A percentile compares a stretch with the other conserved stretches of the same genome.
Evolutionary conservation across 805 yeast species (phyloP).

Genomic region (Candida vaughaniae): DNA sequence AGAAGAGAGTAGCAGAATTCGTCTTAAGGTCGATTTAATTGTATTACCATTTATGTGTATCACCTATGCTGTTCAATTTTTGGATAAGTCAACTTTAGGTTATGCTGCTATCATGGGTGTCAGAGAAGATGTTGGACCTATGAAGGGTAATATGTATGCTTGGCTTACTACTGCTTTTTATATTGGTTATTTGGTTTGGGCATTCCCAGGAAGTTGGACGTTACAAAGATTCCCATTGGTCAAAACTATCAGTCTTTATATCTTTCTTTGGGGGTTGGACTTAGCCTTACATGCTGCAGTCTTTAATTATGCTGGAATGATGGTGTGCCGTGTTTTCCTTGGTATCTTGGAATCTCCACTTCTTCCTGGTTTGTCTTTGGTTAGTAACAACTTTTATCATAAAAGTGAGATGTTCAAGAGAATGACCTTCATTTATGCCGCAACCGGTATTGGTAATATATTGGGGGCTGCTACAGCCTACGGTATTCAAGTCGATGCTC

Average conservation of each 20-base stretch:
- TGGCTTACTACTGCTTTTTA: constrained; percentile 41
- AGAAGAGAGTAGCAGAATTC: constrained; percentile 13
- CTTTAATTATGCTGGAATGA: constrained; percentile 29
- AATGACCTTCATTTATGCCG: constrained; percentile 32
- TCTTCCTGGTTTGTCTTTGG: constrained; percentile 38
- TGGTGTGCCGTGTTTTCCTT: constrained; percentile 34
- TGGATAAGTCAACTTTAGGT: constrained; percentile 37
- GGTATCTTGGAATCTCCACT: constrained; percentile 39
- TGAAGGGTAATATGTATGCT: constrained; percentile 32
- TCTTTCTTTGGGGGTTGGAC: constrained; percentile 63
- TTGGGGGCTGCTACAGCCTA: constrained; percentile 50
- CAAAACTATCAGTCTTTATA: constrained; percentile 45
- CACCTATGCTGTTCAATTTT: constrained; percentile 25
- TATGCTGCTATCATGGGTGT: constrained; percentile 40
- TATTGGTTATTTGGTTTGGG: constrained; percentile 60
- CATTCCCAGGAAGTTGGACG: constrained; percentile 44
- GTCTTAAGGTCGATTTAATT: constrained; percentile 19
- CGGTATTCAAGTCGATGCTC: constrained; percentile 43
- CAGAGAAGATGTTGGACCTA: constrained; percentile 27
- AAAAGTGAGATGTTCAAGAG: constrained; percentile 30
- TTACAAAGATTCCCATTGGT: constrained; percentile 60
- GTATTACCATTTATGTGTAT: constrained; percentile 25
- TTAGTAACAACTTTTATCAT: constrained; percentile 30
- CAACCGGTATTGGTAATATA: constrained; percentile 30
- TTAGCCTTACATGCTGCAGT: constrained; percentile 54